Base-by-base conservation (phyloP, 2,329 filamentous ascomycete genomes). In the Fusarium miscanthi region DNA sequence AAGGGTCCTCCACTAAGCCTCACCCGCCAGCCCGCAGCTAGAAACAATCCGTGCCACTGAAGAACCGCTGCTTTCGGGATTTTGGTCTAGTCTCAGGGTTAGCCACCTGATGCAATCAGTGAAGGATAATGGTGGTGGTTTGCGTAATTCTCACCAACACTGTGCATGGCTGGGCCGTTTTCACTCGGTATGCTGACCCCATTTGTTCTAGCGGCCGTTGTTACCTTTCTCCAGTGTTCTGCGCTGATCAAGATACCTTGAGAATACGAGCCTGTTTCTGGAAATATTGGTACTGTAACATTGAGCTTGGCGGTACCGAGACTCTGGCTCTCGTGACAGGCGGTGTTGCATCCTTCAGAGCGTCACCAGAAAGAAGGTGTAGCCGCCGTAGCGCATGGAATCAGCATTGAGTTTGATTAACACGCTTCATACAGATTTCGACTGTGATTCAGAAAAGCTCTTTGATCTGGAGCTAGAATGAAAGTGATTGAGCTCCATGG, bases 121-220 rank as follows among this genome's bases (percentile, higher is more conserved):
- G 19, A 25, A 25, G 30, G 12, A 16, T 25, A 10, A 21, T 16
- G 30, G 11, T 12, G 23, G 49, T 38, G 23, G 49, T 38, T 37
- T 52, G 49, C 30, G n/a, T 25, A 48, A 37, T 19, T 45, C n/a
- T 21, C 41, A 35, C 41, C 30, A 52, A 11, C 8, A 27, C 27
- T 40, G 7, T 19, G 12, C 57, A 59, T 33, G 19, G 16, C 33
- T 53, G 23, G 8, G 27, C 27, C 16, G n/a, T n/a, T 30, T 33
- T 14, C 3, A 30, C 9, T 56, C 48, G 58, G 37, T 8, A 21
- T 27, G 30, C 5, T 27, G 52, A n/a, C 48, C 19, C 35, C 6
- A 17, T 56, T 60, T 23, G 58, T 27, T 25, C 27, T 60, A 42
- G 58, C 42, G 48, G 37, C 58, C 37, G 58, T 60, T 60, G 19